Conservation (phyloP, 306 rosid genomes). For the Castanea mollissima region DNA sequence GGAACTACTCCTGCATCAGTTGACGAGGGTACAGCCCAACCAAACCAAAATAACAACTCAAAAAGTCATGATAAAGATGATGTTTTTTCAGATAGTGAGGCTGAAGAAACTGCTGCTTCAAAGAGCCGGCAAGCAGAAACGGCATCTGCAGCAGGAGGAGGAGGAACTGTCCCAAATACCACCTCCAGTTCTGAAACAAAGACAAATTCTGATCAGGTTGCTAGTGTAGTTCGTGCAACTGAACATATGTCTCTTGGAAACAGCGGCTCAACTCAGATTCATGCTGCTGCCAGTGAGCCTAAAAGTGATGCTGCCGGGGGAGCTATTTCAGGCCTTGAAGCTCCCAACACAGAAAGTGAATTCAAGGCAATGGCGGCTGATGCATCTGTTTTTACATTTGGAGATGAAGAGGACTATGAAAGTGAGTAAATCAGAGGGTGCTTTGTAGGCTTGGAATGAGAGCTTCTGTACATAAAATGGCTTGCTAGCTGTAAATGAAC, state of each 20-base stretch:
- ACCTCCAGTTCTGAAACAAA: constrained; percentile 43
- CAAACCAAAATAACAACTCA: constrained; percentile 35
- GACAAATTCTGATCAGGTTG: constrained; percentile 42
- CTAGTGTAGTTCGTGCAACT: constrained; percentile 53
- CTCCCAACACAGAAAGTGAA: constrained; percentile 69
- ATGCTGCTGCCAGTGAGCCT: constrained; percentile 37
- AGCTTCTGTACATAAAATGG: constrained; percentile 63
- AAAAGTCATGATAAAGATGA: constrained; percentile 66
- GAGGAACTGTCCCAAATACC: constrained; percentile 32
- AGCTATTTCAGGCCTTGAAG: constrained; percentile 36
- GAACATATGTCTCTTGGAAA: constrained; percentile 68
- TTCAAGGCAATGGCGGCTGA: constrained; percentile 99
- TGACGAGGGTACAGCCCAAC: constrained; percentile 35
- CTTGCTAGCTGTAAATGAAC: constrained; percentile 25
- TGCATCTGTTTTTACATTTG: constrained; percentile 93
- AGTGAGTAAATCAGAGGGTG: constrained; percentile 55
- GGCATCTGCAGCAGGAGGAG: constrained; percentile 42
- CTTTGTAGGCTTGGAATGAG: background rate
- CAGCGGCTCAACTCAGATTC: constrained; percentile 30
- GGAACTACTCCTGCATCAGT: constrained; percentile 42
- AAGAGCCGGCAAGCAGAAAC: constrained; percentile 56
- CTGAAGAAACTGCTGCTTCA: constrained; percentile 63
- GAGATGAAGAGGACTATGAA: constrained; percentile 94
- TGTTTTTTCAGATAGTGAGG: constrained; percentile 85
- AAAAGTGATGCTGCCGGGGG: constrained; percentile 42